Evolutionary conservation across 495 filamentous ascomycete genomes (phyloP).

Genomic region (Pyrenula massariospora): DNA sequence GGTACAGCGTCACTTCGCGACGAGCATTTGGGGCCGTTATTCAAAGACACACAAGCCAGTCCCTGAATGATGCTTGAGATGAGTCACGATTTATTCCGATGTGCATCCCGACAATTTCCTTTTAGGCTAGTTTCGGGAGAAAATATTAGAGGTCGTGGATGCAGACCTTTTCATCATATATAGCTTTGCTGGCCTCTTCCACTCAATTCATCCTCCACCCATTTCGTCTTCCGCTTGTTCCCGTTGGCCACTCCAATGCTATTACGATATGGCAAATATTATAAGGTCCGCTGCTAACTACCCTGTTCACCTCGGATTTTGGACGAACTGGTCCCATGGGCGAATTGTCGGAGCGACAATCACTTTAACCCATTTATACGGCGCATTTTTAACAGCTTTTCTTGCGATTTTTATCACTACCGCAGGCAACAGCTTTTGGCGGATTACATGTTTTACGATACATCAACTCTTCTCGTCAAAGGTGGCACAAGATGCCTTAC

Average conservation of each 20-base stretch:
- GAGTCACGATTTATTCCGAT: too few species aligned
- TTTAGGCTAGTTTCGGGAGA: too few species aligned
- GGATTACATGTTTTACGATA: slow-evolving; percentile 22
- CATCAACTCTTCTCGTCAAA: slow-evolving; percentile 17
- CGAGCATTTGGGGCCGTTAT: too few species aligned
- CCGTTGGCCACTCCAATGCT: neutral
- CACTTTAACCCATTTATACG: slow-evolving; percentile 20
- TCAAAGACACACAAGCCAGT: too few species aligned
- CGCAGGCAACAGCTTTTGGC: slow-evolving; percentile 24
- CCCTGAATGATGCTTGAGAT: too few species aligned
- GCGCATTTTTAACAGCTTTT: slow-evolving; percentile 25
- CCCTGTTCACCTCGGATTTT: slow-evolving; percentile 14
- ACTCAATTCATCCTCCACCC: neutral
- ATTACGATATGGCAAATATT: neutral
- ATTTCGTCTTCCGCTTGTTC: neutral
- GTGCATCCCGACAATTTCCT: too few species aligned
- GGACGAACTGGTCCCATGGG: slow-evolving; percentile 31
- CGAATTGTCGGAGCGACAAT: slow-evolving; percentile 24
- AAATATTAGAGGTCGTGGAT: neutral
- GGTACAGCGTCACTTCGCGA: too few species aligned
- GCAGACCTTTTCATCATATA: neutral
- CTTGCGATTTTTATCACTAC: slow-evolving; percentile 25
- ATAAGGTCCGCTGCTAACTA: neutral
- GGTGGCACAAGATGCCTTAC: slow-evolving; percentile 9
- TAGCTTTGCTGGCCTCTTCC: neutral